phyloP scores from a whole-genome alignment of 2,329 filamentous ascomycete genomes.

The Colletotrichum spaethianum region DNA sequence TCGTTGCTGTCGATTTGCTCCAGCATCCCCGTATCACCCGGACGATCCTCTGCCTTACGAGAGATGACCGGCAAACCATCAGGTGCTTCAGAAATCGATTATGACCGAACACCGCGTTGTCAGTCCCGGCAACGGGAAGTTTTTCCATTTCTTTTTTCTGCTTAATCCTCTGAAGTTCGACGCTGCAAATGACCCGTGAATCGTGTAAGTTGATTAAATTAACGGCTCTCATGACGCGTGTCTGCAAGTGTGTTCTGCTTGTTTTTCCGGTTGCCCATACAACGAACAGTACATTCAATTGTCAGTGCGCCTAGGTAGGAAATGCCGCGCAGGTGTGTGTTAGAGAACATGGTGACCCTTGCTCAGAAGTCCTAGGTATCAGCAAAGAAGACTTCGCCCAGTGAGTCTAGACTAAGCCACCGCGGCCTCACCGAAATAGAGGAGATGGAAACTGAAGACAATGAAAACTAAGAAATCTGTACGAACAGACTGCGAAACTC shows the following conservation, averaged over 20 bases:
- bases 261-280: background rate
- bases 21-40: constrained; percentile 52
- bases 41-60: constrained; percentile 56
- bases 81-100: background rate
- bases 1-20: constrained; percentile 47
- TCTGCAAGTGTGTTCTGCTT: background rate
- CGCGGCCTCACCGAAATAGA: constrained; percentile 57
- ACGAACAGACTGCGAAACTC: background rate
- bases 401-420: constrained; percentile 50
- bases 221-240: background rate
- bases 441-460: constrained; percentile 41
- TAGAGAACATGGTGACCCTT: constrained; percentile 51
- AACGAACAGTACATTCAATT: background rate
- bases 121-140: constrained; percentile 43
- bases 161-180: background rate
- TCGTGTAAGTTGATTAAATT: background rate
- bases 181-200: background rate
- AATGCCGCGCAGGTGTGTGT: constrained; percentile 51
- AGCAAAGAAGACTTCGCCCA: constrained; percentile 50
- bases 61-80: constrained; percentile 41
- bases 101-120: constrained; percentile 46
- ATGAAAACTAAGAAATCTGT: background rate
- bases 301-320: constrained; percentile 53
- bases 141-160: too few species aligned
- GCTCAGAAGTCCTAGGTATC: constrained; percentile 53